These are phyloP conservation scores for Conidiobolus incongruus DNA, from an alignment of 371 early-diverging fungal genomes.

Conservation along the genomic window DNA sequence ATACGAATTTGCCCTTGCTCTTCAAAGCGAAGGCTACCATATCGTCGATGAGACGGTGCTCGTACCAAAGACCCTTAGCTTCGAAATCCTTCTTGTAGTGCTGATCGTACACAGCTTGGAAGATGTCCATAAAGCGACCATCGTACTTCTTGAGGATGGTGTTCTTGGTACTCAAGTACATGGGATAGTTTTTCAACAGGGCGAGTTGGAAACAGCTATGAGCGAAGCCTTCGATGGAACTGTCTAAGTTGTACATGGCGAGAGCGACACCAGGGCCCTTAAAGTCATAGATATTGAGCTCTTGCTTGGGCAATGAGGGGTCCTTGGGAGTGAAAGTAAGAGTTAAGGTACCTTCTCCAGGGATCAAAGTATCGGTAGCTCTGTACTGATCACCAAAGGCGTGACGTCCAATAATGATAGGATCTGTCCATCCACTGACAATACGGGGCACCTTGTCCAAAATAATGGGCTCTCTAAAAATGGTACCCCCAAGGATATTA, in stretches of 20 bases:
- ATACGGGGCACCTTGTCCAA: conserved; percentile 70
- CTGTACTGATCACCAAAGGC: conserved; percentile 95
- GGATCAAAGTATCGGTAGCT: conserved; percentile 79
- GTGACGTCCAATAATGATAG: conserved; percentile 89
- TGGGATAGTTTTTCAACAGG: conserved; percentile 54
- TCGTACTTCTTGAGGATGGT: conserved; percentile 94
- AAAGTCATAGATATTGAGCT: conserved; percentile 56
- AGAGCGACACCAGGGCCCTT: conserved; percentile 68
- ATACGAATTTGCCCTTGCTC: conserved; percentile 83
- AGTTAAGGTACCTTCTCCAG: conserved; percentile 75
- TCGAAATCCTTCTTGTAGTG: conserved; percentile 48
- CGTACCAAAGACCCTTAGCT: conserved; percentile 72
- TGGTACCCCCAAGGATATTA: conserved; percentile 89
- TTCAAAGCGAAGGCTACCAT: conserved; percentile 96
- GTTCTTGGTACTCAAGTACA: conserved; percentile 93
- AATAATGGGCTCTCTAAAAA: conserved; percentile 94
- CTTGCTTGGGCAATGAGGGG: conserved; percentile 31
- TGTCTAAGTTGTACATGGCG: conserved; percentile 88
- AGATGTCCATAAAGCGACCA: conserved; percentile 95
- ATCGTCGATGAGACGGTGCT: conserved; percentile 93
- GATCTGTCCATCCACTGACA: conserved; percentile 86
- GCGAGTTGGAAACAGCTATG: conserved; percentile 89
- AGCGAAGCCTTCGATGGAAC: conserved; percentile 81
- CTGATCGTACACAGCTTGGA: conserved; percentile 65
- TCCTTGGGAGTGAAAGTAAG: conserved; percentile 69